Percentiles rank a stretch among this genome's conserved stretches.
phyloP scores from a whole-genome alignment of 2,329 filamentous ascomycete genomes.

The Colletotrichum lentis region DNA sequence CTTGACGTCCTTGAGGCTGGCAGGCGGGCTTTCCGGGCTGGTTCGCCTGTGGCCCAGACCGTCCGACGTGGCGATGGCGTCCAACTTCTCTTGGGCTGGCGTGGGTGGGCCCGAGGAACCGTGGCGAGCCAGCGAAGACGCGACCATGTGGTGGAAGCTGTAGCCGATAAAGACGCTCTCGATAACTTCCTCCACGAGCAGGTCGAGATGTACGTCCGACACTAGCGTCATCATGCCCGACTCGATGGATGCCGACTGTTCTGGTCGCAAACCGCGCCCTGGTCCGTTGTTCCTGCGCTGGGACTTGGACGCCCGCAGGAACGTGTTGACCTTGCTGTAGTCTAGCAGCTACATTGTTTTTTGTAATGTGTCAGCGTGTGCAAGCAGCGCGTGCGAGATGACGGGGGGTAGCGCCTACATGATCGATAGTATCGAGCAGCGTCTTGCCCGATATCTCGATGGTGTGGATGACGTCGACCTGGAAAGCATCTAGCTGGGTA shows the following conservation, averaged over 20 bases:
- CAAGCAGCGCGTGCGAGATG: neutral
- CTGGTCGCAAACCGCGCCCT: slow-evolving; percentile 17
- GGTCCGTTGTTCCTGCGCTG: slow-evolving; percentile 39
- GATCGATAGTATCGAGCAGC: slow-evolving; percentile 59
- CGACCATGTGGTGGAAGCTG: slow-evolving; percentile 46
- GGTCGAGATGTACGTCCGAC: slow-evolving; percentile 47
- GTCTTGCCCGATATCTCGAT: slow-evolving; percentile 60
- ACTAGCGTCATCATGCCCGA: slow-evolving; percentile 44
- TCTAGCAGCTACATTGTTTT: slow-evolving; percentile 48
- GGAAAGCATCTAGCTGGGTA: slow-evolving; percentile 51
- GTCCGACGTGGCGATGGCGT: slow-evolving; percentile 37
- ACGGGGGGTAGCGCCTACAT: slow-evolving; percentile 43
- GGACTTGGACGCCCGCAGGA: slow-evolving; percentile 35
- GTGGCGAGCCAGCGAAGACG: slow-evolving; percentile 46
- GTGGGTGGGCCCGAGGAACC: slow-evolving; percentile 40
- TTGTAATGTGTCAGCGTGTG: neutral
- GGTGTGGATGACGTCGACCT: slow-evolving; percentile 55
- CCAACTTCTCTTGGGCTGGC: slow-evolving; percentile 35
- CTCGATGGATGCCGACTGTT: slow-evolving; percentile 33
- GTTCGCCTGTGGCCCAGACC: slow-evolving; percentile 15
- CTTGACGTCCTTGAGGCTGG: slow-evolving; percentile 40
- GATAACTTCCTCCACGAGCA: slow-evolving; percentile 51
- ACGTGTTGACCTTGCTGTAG: slow-evolving; percentile 61
- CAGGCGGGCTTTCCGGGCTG: slow-evolving; percentile 31
- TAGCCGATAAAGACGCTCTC: slow-evolving; percentile 52